Evolutionary conservation across 495 filamentous ascomycete species (phyloP).

Genomic region (Aspergillus taichungensis): DNA sequence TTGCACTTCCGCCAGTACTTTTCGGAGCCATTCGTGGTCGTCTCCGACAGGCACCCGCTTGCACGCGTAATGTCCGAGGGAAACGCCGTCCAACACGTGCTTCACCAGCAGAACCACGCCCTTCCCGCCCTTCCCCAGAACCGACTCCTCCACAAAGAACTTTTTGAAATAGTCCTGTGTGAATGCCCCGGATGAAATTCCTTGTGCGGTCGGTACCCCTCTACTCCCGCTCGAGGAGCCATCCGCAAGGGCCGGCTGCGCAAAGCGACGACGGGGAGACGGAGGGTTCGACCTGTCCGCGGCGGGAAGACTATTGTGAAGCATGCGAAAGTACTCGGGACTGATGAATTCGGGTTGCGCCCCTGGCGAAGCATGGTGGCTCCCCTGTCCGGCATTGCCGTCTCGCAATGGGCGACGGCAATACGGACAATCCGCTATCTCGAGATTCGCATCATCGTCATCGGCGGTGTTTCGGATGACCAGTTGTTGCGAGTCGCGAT

Average conservation of each 20-base stretch:
- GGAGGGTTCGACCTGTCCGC: constrained; percentile 36
- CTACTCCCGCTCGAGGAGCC: constrained; percentile 39
- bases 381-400: constrained; percentile 27
- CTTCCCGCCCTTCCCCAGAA: constrained; percentile 84
- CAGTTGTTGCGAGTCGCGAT: constrained; percentile 75
- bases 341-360: constrained; percentile 64
- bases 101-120: constrained; percentile 87
- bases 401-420: constrained; percentile 74
- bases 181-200: constrained; percentile 79
- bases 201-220: constrained; percentile 45
- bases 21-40: constrained; percentile 91
- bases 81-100: constrained; percentile 81
- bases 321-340: constrained; percentile 89
- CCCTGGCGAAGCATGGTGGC: constrained; percentile 21
- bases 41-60: constrained; percentile 94
- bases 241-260: constrained; percentile 36
- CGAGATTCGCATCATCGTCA: constrained; percentile 24
- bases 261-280: constrained; percentile 45
- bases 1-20: constrained; percentile 87
- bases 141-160: constrained; percentile 81
- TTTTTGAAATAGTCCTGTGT: constrained; percentile 83
- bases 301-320: constrained; percentile 56
- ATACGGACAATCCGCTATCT: constrained; percentile 69
- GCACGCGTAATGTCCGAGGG: constrained; percentile 86
- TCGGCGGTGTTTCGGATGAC: constrained; percentile 59